Evolutionary conservation across 345 rosid species (phyloP).

Genomic region (Brassica cretica): DNA sequence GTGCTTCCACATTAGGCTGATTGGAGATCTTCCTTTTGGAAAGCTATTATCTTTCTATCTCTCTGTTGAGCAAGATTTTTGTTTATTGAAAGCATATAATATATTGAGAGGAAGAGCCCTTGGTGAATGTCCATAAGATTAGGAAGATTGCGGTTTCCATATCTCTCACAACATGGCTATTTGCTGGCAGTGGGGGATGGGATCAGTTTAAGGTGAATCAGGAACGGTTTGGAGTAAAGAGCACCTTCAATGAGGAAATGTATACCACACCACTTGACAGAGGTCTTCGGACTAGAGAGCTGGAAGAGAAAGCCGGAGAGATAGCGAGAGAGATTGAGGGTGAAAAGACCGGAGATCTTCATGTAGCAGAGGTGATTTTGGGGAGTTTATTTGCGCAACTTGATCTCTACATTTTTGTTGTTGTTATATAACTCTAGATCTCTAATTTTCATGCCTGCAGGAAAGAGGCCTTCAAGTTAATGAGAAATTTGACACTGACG

Average conservation of each 20-base stretch:
- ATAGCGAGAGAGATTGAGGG: conserved; percentile 95
- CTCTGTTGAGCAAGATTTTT: neutral
- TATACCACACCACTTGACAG: conserved; percentile 84
- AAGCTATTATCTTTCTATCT: conserved; percentile 23
- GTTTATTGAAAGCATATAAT: neutral
- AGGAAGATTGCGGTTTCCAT: conserved; percentile 23
- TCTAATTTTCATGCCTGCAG: conserved; percentile 45
- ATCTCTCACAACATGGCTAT: neutral
- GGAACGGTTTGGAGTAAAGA: conserved; percentile 21
- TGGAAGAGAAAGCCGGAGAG: conserved; percentile 77
- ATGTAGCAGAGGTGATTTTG: conserved; percentile 79
- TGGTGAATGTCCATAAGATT: neutral
- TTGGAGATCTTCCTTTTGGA: conserved; percentile 12
- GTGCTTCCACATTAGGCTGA: conserved; percentile 12
- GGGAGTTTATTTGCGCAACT: conserved; percentile 1
- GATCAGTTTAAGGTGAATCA: neutral
- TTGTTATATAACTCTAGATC: neutral
- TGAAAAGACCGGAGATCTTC: conserved; percentile 81
- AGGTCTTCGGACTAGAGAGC: conserved; percentile 58
- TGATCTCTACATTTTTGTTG: conserved; percentile 2
- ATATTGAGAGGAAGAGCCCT: conserved; percentile 38
- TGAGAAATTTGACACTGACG: conserved; percentile 66
- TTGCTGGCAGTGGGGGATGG: conserved; percentile 7
- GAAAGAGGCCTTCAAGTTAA: conserved; percentile 75
- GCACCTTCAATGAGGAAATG: conserved; percentile 85